Base-by-base conservation (phyloP, 306 rosid genomes). In the Cajanus cajan region DNA sequence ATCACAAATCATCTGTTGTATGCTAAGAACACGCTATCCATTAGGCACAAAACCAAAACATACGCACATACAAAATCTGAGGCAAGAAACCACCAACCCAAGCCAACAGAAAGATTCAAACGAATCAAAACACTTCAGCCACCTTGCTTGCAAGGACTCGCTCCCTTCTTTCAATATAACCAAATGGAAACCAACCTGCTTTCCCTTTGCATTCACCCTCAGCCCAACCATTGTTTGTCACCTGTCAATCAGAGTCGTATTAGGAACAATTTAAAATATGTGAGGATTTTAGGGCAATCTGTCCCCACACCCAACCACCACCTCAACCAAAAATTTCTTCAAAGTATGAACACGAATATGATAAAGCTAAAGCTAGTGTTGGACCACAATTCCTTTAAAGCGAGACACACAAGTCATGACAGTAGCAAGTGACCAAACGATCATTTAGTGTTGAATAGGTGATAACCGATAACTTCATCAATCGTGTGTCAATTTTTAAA, bases 161-260 rank as follows among this genome's bases (percentile, higher is more conserved):
- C 13, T 95, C 98, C 85, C 94, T 86, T 86, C 95, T 90, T 85
- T 95, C 98, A 6, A 95, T 71, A 61, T 90, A 92, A 81, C 98
- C 98, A 66, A 88, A 90, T 10, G 98, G 98, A 86, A 95, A 95
- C 98, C 98, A 92, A 55, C 98, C 98, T 22, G 98, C 98, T 86
- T 28, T 92, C 18, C 98, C 98, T 84, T 92, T 91, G 92, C 97
- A 87, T 90, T 95, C 98, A 7, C 98, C 98, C 90, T 95, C 98
- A 4, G 98, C 98, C 98, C 98, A 95, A 71, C 98, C 98, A 41
- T 87, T 90, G 93, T 91, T 92, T 13, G 90, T 39, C 55, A 95
- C 98, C 98, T 95, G 89, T 80, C 63, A 67, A 64, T 12, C 64
- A 63, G 25, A 69, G 68, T 45, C 58, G 76, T 71, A 44, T 47